Evolutionary conservation across 805 yeast species (phyloP), one percentile per base, ranked within the genome.

Genomic region (Nakazawaea siamensis): DNA sequence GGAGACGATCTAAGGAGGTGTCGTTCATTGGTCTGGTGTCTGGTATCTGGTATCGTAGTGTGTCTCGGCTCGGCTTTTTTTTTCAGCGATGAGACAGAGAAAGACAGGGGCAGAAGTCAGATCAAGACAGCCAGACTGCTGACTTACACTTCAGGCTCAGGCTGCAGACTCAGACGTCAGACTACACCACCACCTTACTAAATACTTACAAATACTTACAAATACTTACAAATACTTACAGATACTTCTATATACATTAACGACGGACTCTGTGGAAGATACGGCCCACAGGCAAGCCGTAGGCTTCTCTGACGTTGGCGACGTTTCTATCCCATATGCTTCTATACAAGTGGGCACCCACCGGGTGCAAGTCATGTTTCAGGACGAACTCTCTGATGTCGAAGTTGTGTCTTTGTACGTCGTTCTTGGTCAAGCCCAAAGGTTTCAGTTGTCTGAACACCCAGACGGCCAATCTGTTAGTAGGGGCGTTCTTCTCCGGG

Each of bases 321-420:
- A 84, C 81, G 47, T 79, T 73, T 47, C 83, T 62, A 57, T 92
- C 97, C 76, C 80, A 90, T 27, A 58, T 64, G 45, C 80, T 76
- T 68, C 97, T 77, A 90, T 94, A 90, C 30, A 85, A 68, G 54
- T 86, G 94, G 2, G 94, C 96, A 18, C 97, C 97, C 31, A 88
- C 75, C 1, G 97, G 75, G n/a, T 63, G 61, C 45, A 92, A 68
- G 4, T 64, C 53, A 55, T 82, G 53, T 3, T 57, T 43, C 3
- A 58, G 64, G 12, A 66, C 82, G 55, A 86, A 88, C 5, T 51
- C 48, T 53, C 97, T 74, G 42, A 90, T 77, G 48, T 85, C 73
- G 51, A 90, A 90, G 37, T 62, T 53, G 10, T 69, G 70, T 43
- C 77, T 57, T 24, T 53, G 32, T 3, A 50, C 38, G 14, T 48